Evolutionary conservation across 2,329 filamentous ascomycete genomes (phyloP), one percentile per base, ranked within the genome.

Genomic region (Epichloe brachyelytri): DNA sequence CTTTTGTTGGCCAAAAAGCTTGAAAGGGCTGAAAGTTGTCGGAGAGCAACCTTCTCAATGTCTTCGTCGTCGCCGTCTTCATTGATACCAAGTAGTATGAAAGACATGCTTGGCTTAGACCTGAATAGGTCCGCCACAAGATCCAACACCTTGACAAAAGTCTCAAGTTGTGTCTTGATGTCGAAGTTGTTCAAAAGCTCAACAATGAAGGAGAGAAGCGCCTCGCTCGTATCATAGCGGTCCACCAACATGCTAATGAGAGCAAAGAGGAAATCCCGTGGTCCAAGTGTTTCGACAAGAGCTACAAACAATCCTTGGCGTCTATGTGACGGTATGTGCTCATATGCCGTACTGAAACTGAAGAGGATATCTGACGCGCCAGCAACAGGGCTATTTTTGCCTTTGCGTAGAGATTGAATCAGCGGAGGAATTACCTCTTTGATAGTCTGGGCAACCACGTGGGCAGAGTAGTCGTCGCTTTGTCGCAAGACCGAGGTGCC

Each of bases 341-440:
- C 90, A 65, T 94, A 98, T 0, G 94, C 93, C 7, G 90, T 89
- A 17, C 89, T 91, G 64, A 98, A 98, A 71, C 90, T 97, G 41
- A 94, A 77, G n/a, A 98, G 76, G 46, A 98, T 79, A 60, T 95
- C 89, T 1, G 89, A 86, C 7, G 89, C 88, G 43, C 89, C 88
- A 36, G 83, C 83, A 20, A 95, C 79, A 37, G 88, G 76, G 57
- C 81, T 81, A 59, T 88, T 83, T 58, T 87, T 84, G 59, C 88
- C 86, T 62, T 86, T 85, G 50, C 86, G 82, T 53, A 98, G 76
- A 0, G 89, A 95, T 34, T 83, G 81, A 39, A 96, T 88, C 43
- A 98, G 74, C 14, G 91, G 89, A 22, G 94, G 94, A 33, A 98
- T 87, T 20, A 98, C 90, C 59, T 91, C 86, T 55, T 89, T 87